Conservation (phyloP, 257 asterid species). For the Paraleonurus japonicus region DNA sequence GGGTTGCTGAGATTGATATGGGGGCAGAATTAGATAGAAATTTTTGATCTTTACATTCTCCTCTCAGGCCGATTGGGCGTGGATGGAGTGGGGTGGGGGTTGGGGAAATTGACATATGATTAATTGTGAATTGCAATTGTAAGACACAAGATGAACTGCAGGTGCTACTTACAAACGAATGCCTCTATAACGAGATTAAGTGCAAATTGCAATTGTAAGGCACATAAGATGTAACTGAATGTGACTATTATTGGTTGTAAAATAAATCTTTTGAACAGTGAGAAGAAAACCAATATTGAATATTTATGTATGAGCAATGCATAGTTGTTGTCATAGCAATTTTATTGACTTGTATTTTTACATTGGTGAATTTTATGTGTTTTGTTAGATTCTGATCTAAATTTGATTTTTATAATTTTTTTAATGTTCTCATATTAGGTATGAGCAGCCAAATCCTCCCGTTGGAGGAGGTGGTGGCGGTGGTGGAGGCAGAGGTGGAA, state of each 20-base stretch:
- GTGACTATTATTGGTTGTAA: not conserved
- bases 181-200: not conserved
- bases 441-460: conserved; percentile 37
- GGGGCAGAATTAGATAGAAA: conserved; percentile 9
- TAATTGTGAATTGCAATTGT: too few relatives aligned
- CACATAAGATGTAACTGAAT: not conserved
- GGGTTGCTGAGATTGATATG: conserved; percentile 23
- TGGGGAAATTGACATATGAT: not conserved
- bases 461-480: conserved; percentile 2
- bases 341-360: not conserved
- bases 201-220: not conserved
- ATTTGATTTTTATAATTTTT: not conserved
- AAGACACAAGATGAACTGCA: not conserved
- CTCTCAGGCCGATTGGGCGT: not conserved
- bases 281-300: not conserved
- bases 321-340: not conserved
- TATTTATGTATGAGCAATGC: conserved; percentile 10
- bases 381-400: conserved; percentile 15
- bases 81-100: not conserved
- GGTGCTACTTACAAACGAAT: not conserved
- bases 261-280: not conserved
- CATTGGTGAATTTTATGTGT: not conserved
- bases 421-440: conserved; percentile 23
- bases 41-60: conserved; percentile 34
- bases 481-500: not conserved